Base-by-base conservation (phyloP, 2,329 filamentous ascomycete species). In the Septoria linicola region DNA sequence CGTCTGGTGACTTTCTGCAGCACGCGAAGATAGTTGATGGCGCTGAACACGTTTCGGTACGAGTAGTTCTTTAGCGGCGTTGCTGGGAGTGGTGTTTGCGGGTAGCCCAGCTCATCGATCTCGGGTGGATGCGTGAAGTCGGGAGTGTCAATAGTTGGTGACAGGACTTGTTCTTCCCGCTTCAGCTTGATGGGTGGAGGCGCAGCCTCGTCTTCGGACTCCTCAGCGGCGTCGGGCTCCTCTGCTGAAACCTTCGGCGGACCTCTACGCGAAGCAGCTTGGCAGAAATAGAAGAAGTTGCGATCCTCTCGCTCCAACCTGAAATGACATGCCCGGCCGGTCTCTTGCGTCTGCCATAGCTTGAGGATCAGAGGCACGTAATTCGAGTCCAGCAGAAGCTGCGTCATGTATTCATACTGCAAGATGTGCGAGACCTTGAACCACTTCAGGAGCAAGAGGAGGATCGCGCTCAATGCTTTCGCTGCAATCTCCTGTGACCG, bases 1-100 rank as follows among this genome's bases (percentile, higher is more conserved):
- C 88, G 82, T 63, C 95, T 95, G 73, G 91, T 96, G 53, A 97
- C 87, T 73, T 99, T 99, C 67, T 99, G 93, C 81, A 99, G 88
- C 53, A 96, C 85, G 59, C 95, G 89, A 16, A 99, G 79, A 71
- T 95, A 92, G 72, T 96, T 97, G 75, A 96, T 96, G 37, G 88
- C 82, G 1, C 89, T 88, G 76, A 95, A 96, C 76, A 97, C 95
- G 69, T 95, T 95, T 62, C 93, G 88, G 71, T 89, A 89, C 10
- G 89, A 95, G 73, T 91, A 97, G 64, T 85, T 84, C 1, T 89
- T 96, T 57, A 97, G 91, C 23, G 89, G 89, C 54, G 85, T 80
- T 1, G 79, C 72, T 0, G 89, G 88, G 6, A 87, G 76, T 2
- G 85, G 80, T 52, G 81, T 80, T 49, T 85, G 80, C 0, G 89